A percentile compares a stretch with the other conserved stretches of the same genome.
Conservation (phyloP, 2,329 filamentous ascomycete species). For the Talaromyces sp. region DNA sequence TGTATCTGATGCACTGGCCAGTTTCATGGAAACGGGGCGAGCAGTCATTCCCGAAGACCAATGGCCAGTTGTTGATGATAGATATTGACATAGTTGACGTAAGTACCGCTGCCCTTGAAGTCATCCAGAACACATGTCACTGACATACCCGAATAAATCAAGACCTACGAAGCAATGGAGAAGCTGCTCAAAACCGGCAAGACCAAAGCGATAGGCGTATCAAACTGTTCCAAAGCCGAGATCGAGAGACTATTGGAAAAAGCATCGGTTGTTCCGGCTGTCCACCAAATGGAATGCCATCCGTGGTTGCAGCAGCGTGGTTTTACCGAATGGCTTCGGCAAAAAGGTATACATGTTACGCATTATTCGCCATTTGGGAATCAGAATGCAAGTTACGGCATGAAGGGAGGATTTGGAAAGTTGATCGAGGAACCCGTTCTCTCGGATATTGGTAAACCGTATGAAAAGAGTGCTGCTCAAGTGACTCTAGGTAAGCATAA, state of each 20-base stretch:
- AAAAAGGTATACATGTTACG: conserved; percentile 56
- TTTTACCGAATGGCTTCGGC: conserved; percentile 54
- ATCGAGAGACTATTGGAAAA: conserved; percentile 52
- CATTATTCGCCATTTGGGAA: conserved; percentile 61
- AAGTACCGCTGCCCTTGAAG: conserved; percentile 9
- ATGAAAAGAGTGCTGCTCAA: conserved; percentile 55
- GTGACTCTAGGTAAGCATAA: conserved; percentile 49
- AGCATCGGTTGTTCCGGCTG: conserved; percentile 49
- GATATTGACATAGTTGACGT: conserved; percentile 55
- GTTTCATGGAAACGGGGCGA: conserved; percentile 56
- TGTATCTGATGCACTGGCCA: conserved; percentile 72
- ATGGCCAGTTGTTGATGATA: conserved; percentile 47
- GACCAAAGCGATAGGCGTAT: conserved; percentile 55
- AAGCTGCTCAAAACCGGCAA: conserved; percentile 46
- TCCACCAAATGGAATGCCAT: conserved; percentile 57
- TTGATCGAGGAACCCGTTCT: conserved; percentile 57
- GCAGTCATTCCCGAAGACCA: conserved; percentile 50
- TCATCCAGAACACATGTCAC: background rate
- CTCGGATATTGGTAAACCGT: conserved; percentile 55
- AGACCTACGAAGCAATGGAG: conserved; percentile 57
- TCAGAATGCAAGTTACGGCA: conserved; percentile 54
- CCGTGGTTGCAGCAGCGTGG: conserved; percentile 55
- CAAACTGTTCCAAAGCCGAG: conserved; percentile 55
- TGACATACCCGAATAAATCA: background rate
- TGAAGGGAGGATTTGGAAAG: conserved; percentile 48